Percentiles rank a stretch among this genome's conserved stretches.
phyloP scores from a whole-genome alignment of 2,329 filamentous ascomycete species.

The Tolypocladium capitatum region DNA sequence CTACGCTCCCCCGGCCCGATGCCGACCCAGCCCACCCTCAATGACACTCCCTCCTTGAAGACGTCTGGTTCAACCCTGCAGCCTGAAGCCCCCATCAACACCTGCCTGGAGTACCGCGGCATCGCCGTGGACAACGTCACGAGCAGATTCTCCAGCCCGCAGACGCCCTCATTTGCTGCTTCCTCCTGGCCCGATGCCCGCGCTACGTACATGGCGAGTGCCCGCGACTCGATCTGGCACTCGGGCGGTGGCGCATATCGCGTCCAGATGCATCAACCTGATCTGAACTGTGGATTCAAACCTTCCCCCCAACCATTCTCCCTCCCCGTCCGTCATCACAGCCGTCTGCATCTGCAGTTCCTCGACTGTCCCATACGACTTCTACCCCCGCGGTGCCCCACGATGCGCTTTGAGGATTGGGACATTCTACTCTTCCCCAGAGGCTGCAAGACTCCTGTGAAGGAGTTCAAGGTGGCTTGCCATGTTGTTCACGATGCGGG shows the following conservation, averaged over 20 bases:
- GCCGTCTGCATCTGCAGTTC: not conserved
- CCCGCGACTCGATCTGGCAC: not conserved
- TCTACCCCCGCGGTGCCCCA: slow-evolving; percentile 11
- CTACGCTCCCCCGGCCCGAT: not conserved
- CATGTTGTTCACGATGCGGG: slow-evolving; percentile 47
- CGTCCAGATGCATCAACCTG: not conserved
- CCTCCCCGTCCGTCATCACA: no score
- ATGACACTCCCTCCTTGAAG: not conserved
- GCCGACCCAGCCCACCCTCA: not conserved
- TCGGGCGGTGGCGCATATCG: not conserved
- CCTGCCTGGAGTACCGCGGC: not conserved
- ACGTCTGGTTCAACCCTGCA: not conserved
- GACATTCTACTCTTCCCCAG: slow-evolving; percentile 68
- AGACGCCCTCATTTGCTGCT: not conserved
- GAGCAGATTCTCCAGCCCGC: no score
- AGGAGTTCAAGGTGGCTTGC: slow-evolving; percentile 72
- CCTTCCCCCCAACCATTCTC: no score
- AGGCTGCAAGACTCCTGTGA: slow-evolving; percentile 54
- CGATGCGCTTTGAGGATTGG: slow-evolving; percentile 79
- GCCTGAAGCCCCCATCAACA: not conserved
- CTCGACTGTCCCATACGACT: not conserved
- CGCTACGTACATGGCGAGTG: not conserved
- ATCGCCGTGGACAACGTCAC: not conserved
- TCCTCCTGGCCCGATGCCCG: not conserved
- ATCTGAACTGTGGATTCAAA: not conserved